Conservation (phyloP, 208 protist species). For the Acanthamoeba castellanii region DNA sequence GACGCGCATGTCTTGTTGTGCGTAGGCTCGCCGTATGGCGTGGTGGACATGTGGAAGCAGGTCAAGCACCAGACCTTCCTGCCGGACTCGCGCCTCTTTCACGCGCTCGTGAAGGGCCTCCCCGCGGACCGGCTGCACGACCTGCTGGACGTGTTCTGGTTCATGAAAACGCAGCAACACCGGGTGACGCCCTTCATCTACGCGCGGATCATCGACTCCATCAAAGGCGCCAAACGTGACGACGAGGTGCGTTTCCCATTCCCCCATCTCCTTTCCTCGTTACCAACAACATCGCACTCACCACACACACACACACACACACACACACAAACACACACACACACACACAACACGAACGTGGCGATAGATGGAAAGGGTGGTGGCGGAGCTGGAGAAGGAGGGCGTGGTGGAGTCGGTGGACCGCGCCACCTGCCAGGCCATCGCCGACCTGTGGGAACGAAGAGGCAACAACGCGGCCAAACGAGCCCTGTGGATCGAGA, state of each 20-base stretch:
- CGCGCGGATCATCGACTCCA: background rate
- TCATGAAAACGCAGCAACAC: constrained; percentile 12
- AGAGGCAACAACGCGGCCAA: background rate
- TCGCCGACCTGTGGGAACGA: constrained; percentile 11
- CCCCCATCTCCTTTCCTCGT: too few species aligned
- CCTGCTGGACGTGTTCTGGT: background rate
- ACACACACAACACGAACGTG: background rate
- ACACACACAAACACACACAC: too few species aligned
- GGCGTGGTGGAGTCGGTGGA: background rate
- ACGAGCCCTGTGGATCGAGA: background rate
- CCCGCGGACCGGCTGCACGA: background rate
- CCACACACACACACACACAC: background rate
- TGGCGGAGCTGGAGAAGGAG: background rate
- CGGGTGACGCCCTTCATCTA: background rate
- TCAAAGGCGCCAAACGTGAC: background rate
- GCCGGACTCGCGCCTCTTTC: background rate
- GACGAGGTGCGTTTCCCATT: background rate
- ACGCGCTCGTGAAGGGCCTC: background rate
- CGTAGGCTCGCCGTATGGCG: background rate
- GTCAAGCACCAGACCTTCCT: background rate
- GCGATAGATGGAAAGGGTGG: background rate
- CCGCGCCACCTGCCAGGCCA: background rate
- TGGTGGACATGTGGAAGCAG: constrained; percentile 5
- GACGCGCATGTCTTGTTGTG: background rate
- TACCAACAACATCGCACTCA: background rate